Evolutionary conservation across 1,284 basidiomycete genomes (phyloP).

Genomic region (Trametes pubescens): DNA sequence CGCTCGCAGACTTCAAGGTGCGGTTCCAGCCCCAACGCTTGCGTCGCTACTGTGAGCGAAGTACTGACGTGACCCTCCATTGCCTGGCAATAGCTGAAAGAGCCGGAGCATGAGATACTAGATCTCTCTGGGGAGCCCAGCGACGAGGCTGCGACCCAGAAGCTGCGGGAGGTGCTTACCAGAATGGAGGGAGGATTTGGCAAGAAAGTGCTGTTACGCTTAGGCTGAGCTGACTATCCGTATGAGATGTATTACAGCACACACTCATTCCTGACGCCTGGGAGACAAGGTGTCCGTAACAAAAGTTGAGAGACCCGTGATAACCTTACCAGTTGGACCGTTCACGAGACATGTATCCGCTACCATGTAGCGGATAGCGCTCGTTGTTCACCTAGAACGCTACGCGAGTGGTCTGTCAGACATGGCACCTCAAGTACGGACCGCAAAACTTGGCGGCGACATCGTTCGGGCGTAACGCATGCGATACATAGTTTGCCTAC

Average conservation of each 20-base stretch:
- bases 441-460: too few relatives aligned
- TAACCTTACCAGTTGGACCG: too few relatives aligned
- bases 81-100: constrained; percentile 57
- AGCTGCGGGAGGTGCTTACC: constrained; percentile 57
- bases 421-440: too few relatives aligned
- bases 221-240: constrained; percentile 46
- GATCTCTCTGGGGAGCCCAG: constrained; percentile 55
- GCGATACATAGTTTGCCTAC: constrained; percentile 41
- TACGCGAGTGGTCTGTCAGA: too few relatives aligned
- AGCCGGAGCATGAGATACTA: constrained; percentile 73
- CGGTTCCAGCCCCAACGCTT: constrained; percentile 27
- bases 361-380: too few relatives aligned
- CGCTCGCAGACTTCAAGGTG: constrained; percentile 66
- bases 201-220: constrained; percentile 74
- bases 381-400: too few relatives aligned
- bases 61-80: constrained; percentile 17
- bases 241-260: not conserved
- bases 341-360: too few relatives aligned
- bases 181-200: constrained; percentile 65
- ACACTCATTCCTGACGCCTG: too few relatives aligned
- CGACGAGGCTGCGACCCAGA: constrained; percentile 60
- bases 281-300: too few relatives aligned
- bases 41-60: not conserved
- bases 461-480: not conserved
- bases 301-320: too few relatives aligned